Evolutionary conservation across 371 early-diverging fungal genomes (phyloP), one percentile per base, ranked within the genome.

Genomic region (Rhizopus delemar): DNA sequence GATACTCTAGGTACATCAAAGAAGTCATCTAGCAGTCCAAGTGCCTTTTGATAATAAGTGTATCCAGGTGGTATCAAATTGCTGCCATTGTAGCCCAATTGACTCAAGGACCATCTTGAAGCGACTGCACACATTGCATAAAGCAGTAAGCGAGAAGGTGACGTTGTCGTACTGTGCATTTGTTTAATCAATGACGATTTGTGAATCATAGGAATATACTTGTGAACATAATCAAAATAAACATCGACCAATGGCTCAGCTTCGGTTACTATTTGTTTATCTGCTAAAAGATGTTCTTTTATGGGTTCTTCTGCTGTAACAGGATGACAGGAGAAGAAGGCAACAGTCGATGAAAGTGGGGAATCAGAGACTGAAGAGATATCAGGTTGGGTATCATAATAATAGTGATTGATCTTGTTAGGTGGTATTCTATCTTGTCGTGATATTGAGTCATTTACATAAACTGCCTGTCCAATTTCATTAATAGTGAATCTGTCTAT

Each of bases 1-100:
- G 84, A 78, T n/a, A 86, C 64, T 8, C 81, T 75, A 16, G 91
- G 88, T 5, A 77, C 70, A 61, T 88, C 91, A 58, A 84, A 72
- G 60, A 81, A 84, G 46, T 89, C 86, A 60, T 88, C 89, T 12
- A 91, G 75, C 34, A 87, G 45, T 0, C 69, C 80, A 48, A 75
- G 61, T 8, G 80, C 77, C 5, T 65, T 60, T 35, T 70, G 74
- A 53, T 75, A 77, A 62, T 60, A 80, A 22, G 53, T 33, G 33
- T 73, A 70, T 29, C 80, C 80, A 3, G 75, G 70, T 8, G 58
- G 56, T 3, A 50, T 57, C 8, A 32, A 49, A 31, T 57, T 48
- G 5, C 56, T 46, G 4, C 41, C 43, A 16, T 22, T 41, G 15
- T 66, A 32, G 7, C 7, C 2, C 15, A 45, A 29, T 12, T 13